These are phyloP conservation scores for Epichloe baconii DNA, from an alignment of 2,329 filamentous ascomycete species.

Conservation along the genomic window DNA sequence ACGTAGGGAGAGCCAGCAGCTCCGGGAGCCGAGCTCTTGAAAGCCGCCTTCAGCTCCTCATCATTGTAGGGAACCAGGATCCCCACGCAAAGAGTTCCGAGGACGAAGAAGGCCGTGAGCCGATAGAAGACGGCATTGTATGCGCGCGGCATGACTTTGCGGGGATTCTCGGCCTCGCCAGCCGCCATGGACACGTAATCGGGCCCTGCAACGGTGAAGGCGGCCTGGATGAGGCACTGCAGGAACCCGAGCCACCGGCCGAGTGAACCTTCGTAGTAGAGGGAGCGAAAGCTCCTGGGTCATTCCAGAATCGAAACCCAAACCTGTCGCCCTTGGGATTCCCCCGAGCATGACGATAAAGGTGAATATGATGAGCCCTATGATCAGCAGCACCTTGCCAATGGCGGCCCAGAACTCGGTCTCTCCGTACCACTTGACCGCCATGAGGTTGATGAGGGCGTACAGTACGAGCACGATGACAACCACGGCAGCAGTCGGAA, in stretches of 20 bases:
- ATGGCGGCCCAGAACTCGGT: slow-evolving; percentile 64
- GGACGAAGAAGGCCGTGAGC: slow-evolving; percentile 60
- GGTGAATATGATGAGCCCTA: slow-evolving; percentile 62
- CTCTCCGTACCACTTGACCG: slow-evolving; percentile 63
- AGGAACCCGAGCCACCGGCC: slow-evolving; percentile 68
- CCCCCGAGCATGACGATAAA: slow-evolving; percentile 77
- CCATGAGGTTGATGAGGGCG: slow-evolving; percentile 53
- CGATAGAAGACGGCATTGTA: slow-evolving; percentile 73
- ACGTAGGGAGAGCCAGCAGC: slow-evolving; percentile 58
- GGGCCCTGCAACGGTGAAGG: slow-evolving; percentile 54
- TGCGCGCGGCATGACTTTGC: slow-evolving; percentile 55
- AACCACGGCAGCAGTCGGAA: slow-evolving; percentile 49
- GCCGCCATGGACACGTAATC: slow-evolving; percentile 59
- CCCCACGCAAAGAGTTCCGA: slow-evolving; percentile 59
- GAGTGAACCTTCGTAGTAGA: slow-evolving; percentile 49
- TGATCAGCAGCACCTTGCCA: slow-evolving; percentile 58
- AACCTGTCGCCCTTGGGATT: slow-evolving; percentile 61
- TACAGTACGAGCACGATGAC: slow-evolving; percentile 35
- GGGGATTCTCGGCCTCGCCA: slow-evolving; percentile 59
- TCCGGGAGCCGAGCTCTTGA: slow-evolving; percentile 43
- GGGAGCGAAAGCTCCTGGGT: slow-evolving; percentile 59
- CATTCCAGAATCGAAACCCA: slow-evolving; percentile 55
- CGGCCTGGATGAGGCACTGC: slow-evolving; percentile 58
- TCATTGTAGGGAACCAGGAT: slow-evolving; percentile 61
- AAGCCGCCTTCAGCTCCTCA: slow-evolving; percentile 44